Conservation (phyloP, 1,284 basidiomycete genomes). For the Peniophora sp. region DNA sequence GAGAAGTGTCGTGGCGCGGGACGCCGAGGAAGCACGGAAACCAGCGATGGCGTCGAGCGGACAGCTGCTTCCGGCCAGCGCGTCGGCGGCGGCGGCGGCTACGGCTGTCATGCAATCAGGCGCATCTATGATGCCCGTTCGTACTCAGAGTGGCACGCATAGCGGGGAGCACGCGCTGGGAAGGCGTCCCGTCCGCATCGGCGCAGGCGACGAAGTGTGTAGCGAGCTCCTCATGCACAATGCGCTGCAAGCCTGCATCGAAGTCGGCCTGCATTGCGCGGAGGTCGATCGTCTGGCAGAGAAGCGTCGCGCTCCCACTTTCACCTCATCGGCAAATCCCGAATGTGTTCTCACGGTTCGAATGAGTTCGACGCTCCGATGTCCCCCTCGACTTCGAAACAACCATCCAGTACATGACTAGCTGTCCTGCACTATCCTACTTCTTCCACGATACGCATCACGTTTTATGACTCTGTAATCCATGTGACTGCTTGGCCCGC, state of each 20-base stretch:
- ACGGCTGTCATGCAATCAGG: slow-evolving; percentile 57
- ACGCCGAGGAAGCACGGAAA: slow-evolving; percentile 45
- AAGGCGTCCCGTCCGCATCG: slow-evolving; percentile 23
- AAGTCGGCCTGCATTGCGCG: slow-evolving; percentile 67
- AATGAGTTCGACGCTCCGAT: too few species aligned
- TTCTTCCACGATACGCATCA: too few species aligned
- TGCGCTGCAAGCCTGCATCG: slow-evolving; percentile 35
- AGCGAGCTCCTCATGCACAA: slow-evolving; percentile 44
- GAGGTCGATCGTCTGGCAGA: slow-evolving; percentile 77
- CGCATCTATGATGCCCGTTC: slow-evolving; percentile 66
- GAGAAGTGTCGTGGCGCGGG: slow-evolving; percentile 36
- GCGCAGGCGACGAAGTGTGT: slow-evolving; percentile 33
- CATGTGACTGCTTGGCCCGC: too few species aligned
- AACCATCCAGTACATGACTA: too few species aligned
- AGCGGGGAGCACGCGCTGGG: slow-evolving; percentile 25
- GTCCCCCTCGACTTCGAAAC: too few species aligned
- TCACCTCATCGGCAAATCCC: too few species aligned
- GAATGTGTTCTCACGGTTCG: too few species aligned
- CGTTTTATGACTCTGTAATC: too few species aligned
- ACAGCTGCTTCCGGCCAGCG: slow-evolving; percentile 30
- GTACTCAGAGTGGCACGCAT: slow-evolving; percentile 51
- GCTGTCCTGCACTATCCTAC: too few species aligned
- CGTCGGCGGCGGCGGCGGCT: slow-evolving; percentile 56
- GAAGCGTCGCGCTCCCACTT: too few species aligned
- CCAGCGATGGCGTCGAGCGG: slow-evolving; percentile 27